Conservation (phyloP, 1,139 yeast species). For the Pichia sp. region DNA sequence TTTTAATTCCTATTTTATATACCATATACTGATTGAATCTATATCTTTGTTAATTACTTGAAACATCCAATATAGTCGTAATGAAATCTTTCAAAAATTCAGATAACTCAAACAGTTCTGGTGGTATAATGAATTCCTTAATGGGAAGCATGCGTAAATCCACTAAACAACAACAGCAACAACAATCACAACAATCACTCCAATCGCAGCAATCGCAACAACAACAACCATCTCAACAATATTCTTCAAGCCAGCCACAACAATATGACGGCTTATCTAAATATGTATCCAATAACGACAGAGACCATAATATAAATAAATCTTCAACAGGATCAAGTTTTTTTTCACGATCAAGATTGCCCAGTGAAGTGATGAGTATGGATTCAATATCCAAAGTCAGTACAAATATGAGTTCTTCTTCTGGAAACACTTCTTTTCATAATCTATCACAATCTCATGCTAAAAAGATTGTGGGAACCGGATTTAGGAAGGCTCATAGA, state of each 20-base stretch:
- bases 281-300: too few relatives aligned
- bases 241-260: too few relatives aligned
- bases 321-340: too few relatives aligned
- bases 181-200: background rate
- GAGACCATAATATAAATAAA: too few relatives aligned
- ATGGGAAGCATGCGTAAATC: slow-evolving; percentile 15
- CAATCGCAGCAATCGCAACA: too few relatives aligned
- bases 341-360: slow-evolving; percentile 8
- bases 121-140: slow-evolving; percentile 13
- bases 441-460: slow-evolving; percentile 26
- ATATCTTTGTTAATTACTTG: too few relatives aligned
- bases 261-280: too few relatives aligned
- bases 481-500: slow-evolving; percentile 27
- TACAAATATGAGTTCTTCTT: slow-evolving; percentile 21
- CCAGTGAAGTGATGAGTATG: slow-evolving; percentile 7
- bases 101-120: slow-evolving; percentile 1
- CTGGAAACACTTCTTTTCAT: slow-evolving; percentile 18
- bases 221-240: too few relatives aligned
- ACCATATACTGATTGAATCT: too few relatives aligned
- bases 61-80: too few relatives aligned
- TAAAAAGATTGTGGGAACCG: slow-evolving; percentile 21
- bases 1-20: too few relatives aligned
- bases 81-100: slow-evolving; percentile 5
- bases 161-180: slow-evolving; percentile 11
- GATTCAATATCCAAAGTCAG: slow-evolving; percentile 22